Percentiles rank a stretch among this genome's conserved stretches.
Evolutionary conservation across 495 filamentous ascomycete species (phyloP).

Genomic region (Schizothecium vesticola): DNA sequence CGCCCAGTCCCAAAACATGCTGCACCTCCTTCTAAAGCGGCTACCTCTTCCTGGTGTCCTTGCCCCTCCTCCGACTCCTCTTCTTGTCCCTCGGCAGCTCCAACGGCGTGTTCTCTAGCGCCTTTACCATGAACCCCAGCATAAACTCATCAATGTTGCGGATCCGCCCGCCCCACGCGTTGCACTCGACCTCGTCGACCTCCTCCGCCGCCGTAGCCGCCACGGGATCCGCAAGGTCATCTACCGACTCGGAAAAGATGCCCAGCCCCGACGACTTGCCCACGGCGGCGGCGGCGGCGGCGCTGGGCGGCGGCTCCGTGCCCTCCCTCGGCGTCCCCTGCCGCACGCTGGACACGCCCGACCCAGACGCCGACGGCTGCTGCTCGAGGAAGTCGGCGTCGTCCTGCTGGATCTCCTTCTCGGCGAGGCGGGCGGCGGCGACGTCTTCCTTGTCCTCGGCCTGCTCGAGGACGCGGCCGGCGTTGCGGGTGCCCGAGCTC

Average conservation of each 20-base stretch:
- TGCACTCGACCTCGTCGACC: constrained; percentile 50
- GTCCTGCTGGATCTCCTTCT: constrained; percentile 85
- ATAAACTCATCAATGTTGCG: constrained; percentile 80
- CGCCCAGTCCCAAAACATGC: background rate
- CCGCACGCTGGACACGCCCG: constrained; percentile 38
- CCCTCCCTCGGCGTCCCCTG: constrained; percentile 46
- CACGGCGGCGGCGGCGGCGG: constrained; percentile 16
- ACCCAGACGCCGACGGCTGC: constrained; percentile 42
- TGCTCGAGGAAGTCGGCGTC: constrained; percentile 89
- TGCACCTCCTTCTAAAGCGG: background rate
- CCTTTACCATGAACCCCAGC: constrained; percentile 68
- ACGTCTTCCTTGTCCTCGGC: constrained; percentile 93
- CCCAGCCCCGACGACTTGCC: constrained; percentile 35
- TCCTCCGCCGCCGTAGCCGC: constrained; percentile 29
- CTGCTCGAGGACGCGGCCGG: constrained; percentile 66
- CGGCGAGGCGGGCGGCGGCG: constrained; percentile 75
- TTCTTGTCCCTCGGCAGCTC: constrained; percentile 76
- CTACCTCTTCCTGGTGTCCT: constrained; percentile 42
- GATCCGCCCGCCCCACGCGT: constrained; percentile 50
- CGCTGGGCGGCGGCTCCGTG: no score
- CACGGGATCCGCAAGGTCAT: constrained; percentile 8
- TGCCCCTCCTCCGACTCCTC: constrained; percentile 71
- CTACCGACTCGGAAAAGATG: constrained; percentile 33
- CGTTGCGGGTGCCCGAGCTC: constrained; percentile 38
- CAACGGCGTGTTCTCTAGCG: constrained; percentile 71